A percentile compares a stretch with the other conserved stretches of the same genome.
Conservation (phyloP, 345 rosid genomes). For the Excoecaria agallocha region DNA sequence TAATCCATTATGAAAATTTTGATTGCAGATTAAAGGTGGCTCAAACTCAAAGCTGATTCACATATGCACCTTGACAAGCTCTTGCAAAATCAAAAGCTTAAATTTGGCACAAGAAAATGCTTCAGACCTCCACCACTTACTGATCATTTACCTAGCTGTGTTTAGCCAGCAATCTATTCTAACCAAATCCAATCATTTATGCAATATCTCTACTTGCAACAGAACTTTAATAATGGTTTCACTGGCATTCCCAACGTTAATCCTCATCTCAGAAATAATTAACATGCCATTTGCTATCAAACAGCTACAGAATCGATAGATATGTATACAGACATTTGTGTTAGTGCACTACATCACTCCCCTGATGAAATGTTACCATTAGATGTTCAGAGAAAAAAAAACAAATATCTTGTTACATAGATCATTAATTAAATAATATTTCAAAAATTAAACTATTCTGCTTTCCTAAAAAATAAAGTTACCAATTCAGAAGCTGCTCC, state of each 20-base stretch:
- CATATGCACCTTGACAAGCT: neutral
- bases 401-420: too few species aligned
- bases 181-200: neutral
- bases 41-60: neutral
- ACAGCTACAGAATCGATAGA: neutral
- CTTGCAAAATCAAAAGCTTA: conserved; percentile 1
- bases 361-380: too few species aligned
- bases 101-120: neutral
- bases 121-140: neutral
- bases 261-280: neutral
- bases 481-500: too few species aligned
- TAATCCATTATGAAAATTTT: neutral
- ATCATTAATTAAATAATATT: too few species aligned
- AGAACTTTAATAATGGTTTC: neutral
- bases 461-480: too few species aligned
- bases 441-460: too few species aligned
- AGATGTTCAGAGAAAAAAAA: too few species aligned
- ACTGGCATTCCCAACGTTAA: neutral
- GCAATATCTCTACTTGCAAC: neutral
- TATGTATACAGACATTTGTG: too few species aligned
- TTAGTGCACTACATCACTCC: too few species aligned
- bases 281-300: neutral
- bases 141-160: neutral
- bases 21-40: neutral
- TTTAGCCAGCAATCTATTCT: neutral